Conservation (phyloP, 2,329 filamentous ascomycete species). For the Cercospora sp. region DNA sequence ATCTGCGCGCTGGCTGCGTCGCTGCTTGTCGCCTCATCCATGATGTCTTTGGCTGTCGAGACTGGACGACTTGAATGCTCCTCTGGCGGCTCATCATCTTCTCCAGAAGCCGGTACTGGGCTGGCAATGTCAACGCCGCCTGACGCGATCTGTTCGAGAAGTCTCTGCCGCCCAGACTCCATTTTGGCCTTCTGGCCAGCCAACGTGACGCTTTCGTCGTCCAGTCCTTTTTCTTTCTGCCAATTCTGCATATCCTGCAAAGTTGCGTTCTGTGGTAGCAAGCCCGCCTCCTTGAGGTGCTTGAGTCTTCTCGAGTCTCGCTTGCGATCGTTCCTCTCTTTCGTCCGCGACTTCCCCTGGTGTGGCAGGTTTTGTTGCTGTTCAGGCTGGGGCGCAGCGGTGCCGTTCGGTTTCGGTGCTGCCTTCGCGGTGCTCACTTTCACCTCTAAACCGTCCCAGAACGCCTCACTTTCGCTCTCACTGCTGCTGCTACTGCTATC, state of each 20-base stretch:
- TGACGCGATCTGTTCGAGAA: constrained; percentile 22
- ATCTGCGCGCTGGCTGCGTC: constrained; percentile 9
- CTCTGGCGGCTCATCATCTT: constrained; percentile 19
- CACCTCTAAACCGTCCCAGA: constrained; percentile 28
- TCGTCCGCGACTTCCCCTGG: constrained; percentile 54
- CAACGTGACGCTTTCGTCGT: not conserved
- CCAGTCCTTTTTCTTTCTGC: constrained; percentile 16
- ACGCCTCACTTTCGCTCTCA: constrained; percentile 25
- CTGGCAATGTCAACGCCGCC: constrained; percentile 21
- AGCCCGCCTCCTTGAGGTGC: constrained; percentile 56
- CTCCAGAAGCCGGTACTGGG: not conserved
- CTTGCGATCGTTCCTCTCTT: constrained; percentile 57
- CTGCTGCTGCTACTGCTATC: constrained; percentile 25
- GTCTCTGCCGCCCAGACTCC: constrained; percentile 20
- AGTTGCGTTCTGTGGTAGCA: constrained; percentile 54
- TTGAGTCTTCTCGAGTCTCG: constrained; percentile 53
- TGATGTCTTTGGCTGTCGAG: not conserved
- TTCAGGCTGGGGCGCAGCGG: not conserved
- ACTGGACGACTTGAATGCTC: constrained; percentile 7
- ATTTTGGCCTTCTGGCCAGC: constrained; percentile 9
- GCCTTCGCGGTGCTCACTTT: not conserved
- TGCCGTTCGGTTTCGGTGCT: constrained; percentile 4
- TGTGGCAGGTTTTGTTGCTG: constrained; percentile 6
- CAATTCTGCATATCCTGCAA: constrained; percentile 49
- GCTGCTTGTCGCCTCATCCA: not conserved